Conservation (phyloP, 805 yeast species). For the Wickerhamiella sergipiensis region DNA sequence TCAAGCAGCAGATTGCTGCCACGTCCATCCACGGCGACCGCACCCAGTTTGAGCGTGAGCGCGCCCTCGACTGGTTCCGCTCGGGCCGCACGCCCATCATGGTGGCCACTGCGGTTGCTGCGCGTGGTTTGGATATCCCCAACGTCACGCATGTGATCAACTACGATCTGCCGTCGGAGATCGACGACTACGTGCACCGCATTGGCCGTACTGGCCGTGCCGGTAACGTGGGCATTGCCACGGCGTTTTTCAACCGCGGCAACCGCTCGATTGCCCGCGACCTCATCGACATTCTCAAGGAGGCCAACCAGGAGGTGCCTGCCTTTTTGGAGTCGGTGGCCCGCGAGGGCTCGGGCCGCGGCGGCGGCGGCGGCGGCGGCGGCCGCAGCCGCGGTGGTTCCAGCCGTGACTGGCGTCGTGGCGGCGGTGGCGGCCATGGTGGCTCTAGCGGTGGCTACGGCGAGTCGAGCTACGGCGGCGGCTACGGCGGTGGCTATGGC, state of each 20-base stretch:
- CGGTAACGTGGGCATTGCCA: slow-evolving; percentile 97
- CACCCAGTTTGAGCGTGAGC: slow-evolving; percentile 94
- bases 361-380: slow-evolving; percentile 43
- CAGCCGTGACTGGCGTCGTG: slow-evolving; percentile 22
- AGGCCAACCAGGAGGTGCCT: slow-evolving; percentile 98
- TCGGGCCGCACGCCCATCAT: slow-evolving; percentile 82
- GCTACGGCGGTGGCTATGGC: slow-evolving; percentile 8
- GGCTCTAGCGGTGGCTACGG: slow-evolving; percentile 16
- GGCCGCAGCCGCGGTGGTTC: slow-evolving; percentile 29
- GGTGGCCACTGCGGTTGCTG: slow-evolving; percentile 99
- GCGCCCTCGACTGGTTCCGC: slow-evolving; percentile 89
- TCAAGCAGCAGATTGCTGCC: slow-evolving; percentile 83
- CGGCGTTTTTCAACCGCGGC: slow-evolving; percentile 95
- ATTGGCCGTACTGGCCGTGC: slow-evolving; percentile 99
- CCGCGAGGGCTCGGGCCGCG: slow-evolving; percentile 54
- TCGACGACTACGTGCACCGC: slow-evolving; percentile 98
- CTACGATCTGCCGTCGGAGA: slow-evolving; percentile 92
- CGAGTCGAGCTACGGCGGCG: slow-evolving; percentile 16
- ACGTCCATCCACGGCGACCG: slow-evolving; percentile 99
- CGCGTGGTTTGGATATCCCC: slow-evolving; percentile 99
- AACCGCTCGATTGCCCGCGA: slow-evolving; percentile 83
- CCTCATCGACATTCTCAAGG: slow-evolving; percentile 70
- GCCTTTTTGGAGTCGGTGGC: slow-evolving; percentile 66
- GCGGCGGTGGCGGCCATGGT: slow-evolving; percentile 15
- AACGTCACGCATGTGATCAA: slow-evolving; percentile 96